A percentile compares a stretch with the other conserved stretches of the same genome.
Conservation (phyloP, 306 rosid genomes). For the Abrus pulchellus region DNA sequence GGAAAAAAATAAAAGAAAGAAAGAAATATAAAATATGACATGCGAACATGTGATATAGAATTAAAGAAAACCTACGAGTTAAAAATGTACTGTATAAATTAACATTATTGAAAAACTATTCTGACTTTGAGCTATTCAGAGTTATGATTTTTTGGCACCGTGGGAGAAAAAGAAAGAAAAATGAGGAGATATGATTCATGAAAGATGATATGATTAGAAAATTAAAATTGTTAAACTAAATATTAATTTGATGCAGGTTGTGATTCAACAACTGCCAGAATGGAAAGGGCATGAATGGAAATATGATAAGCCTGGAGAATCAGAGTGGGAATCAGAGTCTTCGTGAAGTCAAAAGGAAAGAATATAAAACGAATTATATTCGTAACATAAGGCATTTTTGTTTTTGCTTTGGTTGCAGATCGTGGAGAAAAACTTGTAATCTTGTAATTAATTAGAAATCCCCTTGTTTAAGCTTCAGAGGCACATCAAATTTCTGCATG, state of each 20-base stretch:
- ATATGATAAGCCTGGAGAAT: conserved; percentile 57
- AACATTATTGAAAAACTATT: no score
- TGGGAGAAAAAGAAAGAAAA: no score
- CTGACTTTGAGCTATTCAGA: no score
- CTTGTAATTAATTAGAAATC: conserved; percentile 28
- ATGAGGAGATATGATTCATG: no score
- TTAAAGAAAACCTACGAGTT: no score
- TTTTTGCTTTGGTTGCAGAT: conserved; percentile 13
- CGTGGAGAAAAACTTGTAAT: conserved; percentile 21
- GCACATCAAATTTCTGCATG: not conserved
- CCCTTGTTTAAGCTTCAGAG: not conserved
- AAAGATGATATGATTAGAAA: no score
- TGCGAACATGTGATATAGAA: no score
- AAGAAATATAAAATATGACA: no score
- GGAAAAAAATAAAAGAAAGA: no score
- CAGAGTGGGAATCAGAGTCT: conserved; percentile 26
- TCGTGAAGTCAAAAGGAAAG: not conserved
- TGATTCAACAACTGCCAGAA: conserved; percentile 87
- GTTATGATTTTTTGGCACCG: no score
- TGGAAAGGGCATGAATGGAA: conserved; percentile 95
- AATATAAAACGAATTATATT: not conserved
- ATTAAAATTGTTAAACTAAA: no score
- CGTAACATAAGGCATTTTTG: conserved; percentile 18
- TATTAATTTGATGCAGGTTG: conserved; percentile 62
- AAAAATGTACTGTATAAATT: no score